Percentiles rank a stretch among this genome's conserved stretches.
Conservation (phyloP, 2,329 filamentous ascomycete species). For the Intubia oerlemansii region DNA sequence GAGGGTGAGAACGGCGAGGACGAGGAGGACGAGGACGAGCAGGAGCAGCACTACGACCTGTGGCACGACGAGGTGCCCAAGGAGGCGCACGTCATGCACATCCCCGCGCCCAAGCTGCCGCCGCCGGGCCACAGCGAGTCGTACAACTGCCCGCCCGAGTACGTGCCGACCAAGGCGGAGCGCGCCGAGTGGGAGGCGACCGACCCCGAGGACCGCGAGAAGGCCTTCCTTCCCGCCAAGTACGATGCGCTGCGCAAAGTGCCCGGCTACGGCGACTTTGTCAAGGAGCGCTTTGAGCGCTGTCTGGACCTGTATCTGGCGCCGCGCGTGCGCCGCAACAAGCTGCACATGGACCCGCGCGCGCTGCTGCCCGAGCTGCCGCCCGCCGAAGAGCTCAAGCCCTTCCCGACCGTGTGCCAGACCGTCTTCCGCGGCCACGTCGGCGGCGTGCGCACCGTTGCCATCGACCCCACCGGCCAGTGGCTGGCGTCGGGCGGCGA, state of each 20-base stretch:
- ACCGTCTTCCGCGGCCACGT: slow-evolving; percentile 77
- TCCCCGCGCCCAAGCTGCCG: slow-evolving; percentile 80
- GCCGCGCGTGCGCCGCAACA: slow-evolving; percentile 75
- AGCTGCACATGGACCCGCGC: slow-evolving; percentile 89
- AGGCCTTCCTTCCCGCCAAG: slow-evolving; percentile 66
- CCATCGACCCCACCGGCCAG: slow-evolving; percentile 66
- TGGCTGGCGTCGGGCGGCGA: slow-evolving; percentile 87
- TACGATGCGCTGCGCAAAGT: slow-evolving; percentile 75
- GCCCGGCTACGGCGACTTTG: slow-evolving; percentile 70
- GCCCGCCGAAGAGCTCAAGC: slow-evolving; percentile 77
- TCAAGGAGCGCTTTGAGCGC: slow-evolving; percentile 91
- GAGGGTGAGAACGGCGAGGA: slow-evolving; percentile 22
- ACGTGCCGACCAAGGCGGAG: slow-evolving; percentile 71
- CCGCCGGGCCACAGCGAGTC: slow-evolving; percentile 76
- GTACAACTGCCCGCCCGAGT: slow-evolving; percentile 90
- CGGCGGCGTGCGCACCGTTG: slow-evolving; percentile 65
- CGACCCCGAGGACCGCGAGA: slow-evolving; percentile 80
- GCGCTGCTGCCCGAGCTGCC: slow-evolving; percentile 85
- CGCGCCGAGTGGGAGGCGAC: slow-evolving; percentile 64
- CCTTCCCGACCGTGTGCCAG: slow-evolving; percentile 80
- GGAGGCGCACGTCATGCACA: slow-evolving; percentile 77
- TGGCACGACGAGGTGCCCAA: slow-evolving; percentile 83
- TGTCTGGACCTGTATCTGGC: slow-evolving; percentile 92
- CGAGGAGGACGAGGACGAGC: slow-evolving; percentile 45
- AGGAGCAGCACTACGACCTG: slow-evolving; percentile 61